phyloP scores from a whole-genome alignment of 1,139 yeast species.

The Kurtzmaniella quercitrusa region DNA sequence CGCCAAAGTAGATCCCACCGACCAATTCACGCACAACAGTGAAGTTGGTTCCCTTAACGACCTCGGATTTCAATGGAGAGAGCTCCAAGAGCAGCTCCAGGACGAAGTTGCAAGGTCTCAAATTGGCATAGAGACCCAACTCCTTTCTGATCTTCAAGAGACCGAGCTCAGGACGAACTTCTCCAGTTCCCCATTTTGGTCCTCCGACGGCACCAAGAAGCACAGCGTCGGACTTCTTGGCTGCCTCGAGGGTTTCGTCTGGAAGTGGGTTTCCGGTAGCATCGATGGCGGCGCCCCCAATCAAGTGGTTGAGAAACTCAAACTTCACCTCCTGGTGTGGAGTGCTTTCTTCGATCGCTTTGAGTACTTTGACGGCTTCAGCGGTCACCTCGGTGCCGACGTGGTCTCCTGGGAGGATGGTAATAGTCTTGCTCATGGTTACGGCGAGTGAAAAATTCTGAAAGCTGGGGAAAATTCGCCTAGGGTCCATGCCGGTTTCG shows the following conservation, averaged over 20 bases:
- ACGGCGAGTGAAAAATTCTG: slow-evolving; percentile 2
- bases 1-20: slow-evolving; percentile 97
- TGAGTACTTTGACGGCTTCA: slow-evolving; percentile 88
- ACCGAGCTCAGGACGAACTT: slow-evolving; percentile 97
- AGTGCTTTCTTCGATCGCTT: slow-evolving; percentile 65
- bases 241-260: slow-evolving; percentile 80
- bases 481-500: background rate
- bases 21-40: slow-evolving; percentile 93
- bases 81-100: slow-evolving; percentile 78
- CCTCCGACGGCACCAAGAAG: slow-evolving; percentile 98
- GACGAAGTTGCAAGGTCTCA: slow-evolving; percentile 96
- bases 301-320: slow-evolving; percentile 74
- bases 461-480: background rate
- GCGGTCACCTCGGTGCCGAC: slow-evolving; percentile 87
- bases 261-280: slow-evolving; percentile 93
- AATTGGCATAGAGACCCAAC: slow-evolving; percentile 86
- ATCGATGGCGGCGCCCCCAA: slow-evolving; percentile 98
- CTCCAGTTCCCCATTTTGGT: slow-evolving; percentile 96
- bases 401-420: slow-evolving; percentile 93
- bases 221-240: slow-evolving; percentile 88
- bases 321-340: slow-evolving; percentile 57
- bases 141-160: slow-evolving; percentile 90
- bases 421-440: slow-evolving; percentile 55
- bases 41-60: slow-evolving; percentile 86
- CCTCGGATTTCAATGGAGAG: slow-evolving; percentile 80